A percentile compares a stretch with the other conserved stretches of the same genome.
phyloP scores from a whole-genome alignment of 441 rosid genomes.

The Erysimum pusillum region DNA sequence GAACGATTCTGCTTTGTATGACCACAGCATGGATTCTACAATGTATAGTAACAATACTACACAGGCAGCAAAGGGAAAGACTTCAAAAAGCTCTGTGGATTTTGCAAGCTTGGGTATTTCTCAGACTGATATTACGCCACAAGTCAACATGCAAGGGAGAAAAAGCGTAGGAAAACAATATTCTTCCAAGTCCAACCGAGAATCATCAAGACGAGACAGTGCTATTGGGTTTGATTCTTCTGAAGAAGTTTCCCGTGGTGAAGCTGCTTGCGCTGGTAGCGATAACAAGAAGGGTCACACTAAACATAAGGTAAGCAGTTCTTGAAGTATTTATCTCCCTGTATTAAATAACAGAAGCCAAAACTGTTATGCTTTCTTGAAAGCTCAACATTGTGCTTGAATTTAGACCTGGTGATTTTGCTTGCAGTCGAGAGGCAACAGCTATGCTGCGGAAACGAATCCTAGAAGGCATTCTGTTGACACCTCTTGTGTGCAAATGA shows the following conservation, averaged over 20 bases:
- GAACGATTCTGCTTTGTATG: conserved; percentile 48
- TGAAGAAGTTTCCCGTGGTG: conserved; percentile 46
- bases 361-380: conserved; percentile 8
- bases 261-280: conserved; percentile 43
- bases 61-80: conserved; percentile 49
- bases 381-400: conserved; percentile 20
- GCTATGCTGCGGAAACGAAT: conserved; percentile 49
- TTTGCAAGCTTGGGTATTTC: conserved; percentile 47
- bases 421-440: conserved; percentile 55
- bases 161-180: conserved; percentile 53
- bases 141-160: conserved; percentile 54
- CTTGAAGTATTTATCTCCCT: not conserved
- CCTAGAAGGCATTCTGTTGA: conserved; percentile 49
- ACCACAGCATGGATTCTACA: conserved; percentile 50
- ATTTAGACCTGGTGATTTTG: conserved; percentile 32
- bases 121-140: conserved; percentile 53
- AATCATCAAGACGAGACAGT: conserved; percentile 55
- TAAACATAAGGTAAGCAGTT: conserved; percentile 58
- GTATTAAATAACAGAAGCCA: not conserved
- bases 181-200: conserved; percentile 54
- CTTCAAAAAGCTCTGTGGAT: conserved; percentile 43
- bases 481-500: conserved; percentile 43
- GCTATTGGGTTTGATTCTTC: conserved; percentile 43
- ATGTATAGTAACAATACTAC: conserved; percentile 45
- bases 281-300: conserved; percentile 44